Evolutionary conservation across 306 rosid genomes (phyloP).

Genomic region (Medicago lupulina): DNA sequence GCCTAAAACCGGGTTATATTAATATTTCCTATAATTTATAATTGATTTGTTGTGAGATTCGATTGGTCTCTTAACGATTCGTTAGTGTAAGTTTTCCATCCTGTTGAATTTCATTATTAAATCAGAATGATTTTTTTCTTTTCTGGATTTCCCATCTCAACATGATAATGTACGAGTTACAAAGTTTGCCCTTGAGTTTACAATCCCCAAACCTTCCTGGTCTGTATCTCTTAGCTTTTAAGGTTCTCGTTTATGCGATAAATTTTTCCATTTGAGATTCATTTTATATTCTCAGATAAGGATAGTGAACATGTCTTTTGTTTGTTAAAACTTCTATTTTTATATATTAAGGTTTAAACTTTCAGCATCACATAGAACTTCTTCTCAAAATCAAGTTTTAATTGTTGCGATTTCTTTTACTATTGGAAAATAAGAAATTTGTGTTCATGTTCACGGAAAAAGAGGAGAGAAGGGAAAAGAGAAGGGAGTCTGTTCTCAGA

Average conservation of each 20-base stretch:
- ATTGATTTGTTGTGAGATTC: neutral
- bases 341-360: neutral
- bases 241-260: slow-evolving; percentile 19
- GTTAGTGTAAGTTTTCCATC: neutral
- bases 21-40: neutral
- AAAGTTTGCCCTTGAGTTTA: neutral
- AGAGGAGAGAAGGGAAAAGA: neutral
- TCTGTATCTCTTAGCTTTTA: slow-evolving; percentile 6
- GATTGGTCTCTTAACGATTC: neutral
- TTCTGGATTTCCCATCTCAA: slow-evolving; percentile 10
- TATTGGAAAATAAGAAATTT: neutral
- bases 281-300: slow-evolving; percentile 13
- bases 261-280: neutral
- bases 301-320: neutral
- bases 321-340: neutral
- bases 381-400: neutral
- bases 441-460: too few species aligned
- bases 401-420: neutral
- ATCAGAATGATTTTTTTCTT: neutral
- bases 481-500: neutral
- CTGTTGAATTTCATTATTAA: slow-evolving; percentile 11
- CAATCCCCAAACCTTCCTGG: neutral
- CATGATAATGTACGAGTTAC: neutral
- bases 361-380: slow-evolving; percentile 3
- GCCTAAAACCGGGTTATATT: neutral